Evolutionary conservation across 2,329 filamentous ascomycete species (phyloP).

Genomic region (Coniochaeta sp.): DNA sequence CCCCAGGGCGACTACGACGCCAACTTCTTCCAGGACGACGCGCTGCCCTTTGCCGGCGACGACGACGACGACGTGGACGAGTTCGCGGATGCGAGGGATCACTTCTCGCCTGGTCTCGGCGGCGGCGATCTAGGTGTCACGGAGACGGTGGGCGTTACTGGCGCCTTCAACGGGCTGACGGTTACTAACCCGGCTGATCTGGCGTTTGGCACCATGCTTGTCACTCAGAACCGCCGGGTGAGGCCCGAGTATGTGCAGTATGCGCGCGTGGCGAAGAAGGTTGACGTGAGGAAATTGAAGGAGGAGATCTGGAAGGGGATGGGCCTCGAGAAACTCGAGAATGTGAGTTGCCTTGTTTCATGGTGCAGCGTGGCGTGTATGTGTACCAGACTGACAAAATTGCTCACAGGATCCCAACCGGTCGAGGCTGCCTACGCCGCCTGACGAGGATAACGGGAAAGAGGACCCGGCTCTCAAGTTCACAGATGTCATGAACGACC

Average conservation of each 20-base stretch:
- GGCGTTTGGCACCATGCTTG: conserved; percentile 59
- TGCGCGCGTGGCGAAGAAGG: conserved; percentile 62
- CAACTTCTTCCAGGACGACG: conserved; percentile 93
- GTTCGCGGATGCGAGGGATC: conserved; percentile 74
- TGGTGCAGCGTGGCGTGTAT: not conserved
- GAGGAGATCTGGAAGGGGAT: conserved; percentile 65
- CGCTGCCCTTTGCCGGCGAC: conserved; percentile 60
- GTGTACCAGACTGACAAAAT: not conserved
- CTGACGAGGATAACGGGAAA: conserved; percentile 27
- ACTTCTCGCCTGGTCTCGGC: conserved; percentile 62
- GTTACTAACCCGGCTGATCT: conserved; percentile 33
- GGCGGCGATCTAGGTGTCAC: conserved; percentile 35
- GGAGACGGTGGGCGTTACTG: conserved; percentile 37
- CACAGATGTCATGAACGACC: conserved; percentile 82
- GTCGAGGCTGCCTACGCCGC: conserved; percentile 20
- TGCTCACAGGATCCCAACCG: conserved; percentile 17
- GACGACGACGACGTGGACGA: conserved; percentile 55
- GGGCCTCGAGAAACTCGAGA: conserved; percentile 42
- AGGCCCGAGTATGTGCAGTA: conserved; percentile 65
- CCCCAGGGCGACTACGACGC: conserved; percentile 83
- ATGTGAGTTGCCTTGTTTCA: conserved; percentile 27
- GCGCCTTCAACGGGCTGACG: conserved; percentile 35
- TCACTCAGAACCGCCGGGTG: conserved; percentile 55
- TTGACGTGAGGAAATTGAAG: conserved; percentile 61
- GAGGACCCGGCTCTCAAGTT: conserved; percentile 60